Conservation (phyloP, 148 eudicot species). For the Heliamphora exappendiculata region DNA sequence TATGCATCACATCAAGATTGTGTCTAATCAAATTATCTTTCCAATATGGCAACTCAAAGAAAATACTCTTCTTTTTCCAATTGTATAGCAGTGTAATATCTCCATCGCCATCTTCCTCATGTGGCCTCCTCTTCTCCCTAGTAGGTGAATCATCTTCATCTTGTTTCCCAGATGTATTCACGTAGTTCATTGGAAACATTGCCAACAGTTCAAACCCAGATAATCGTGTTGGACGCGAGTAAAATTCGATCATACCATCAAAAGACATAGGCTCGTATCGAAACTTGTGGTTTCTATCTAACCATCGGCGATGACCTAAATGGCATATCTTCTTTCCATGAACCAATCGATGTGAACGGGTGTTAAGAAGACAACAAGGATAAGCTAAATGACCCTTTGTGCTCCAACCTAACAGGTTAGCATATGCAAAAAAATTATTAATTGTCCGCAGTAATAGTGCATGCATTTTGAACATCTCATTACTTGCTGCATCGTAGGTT, state of each 20-base stretch:
- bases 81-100: too few species aligned
- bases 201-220: neutral
- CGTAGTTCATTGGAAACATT: neutral
- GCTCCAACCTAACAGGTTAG: constrained; percentile 14
- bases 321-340: constrained; percentile 5
- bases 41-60: constrained; percentile 15
- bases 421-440: neutral
- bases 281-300: neutral
- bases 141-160: neutral
- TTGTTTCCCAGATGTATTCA: neutral
- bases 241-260: neutral
- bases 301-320: constrained; percentile 14
- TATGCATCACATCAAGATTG: constrained; percentile 18
- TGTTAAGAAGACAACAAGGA: constrained; percentile 11
- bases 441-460: neutral
- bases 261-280: neutral
- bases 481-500: neutral
- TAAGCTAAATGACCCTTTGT: constrained; percentile 16
- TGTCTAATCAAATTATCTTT: neutral
- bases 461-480: neutral
- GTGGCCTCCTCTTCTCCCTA: neutral
- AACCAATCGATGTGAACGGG: neutral
- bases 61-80: constrained; percentile 14
- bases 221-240: neutral
- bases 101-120: neutral